These are phyloP conservation scores for Boletus edulis DNA, from an alignment of 768 basidiomycete species.

Conservation along the genomic window DNA sequence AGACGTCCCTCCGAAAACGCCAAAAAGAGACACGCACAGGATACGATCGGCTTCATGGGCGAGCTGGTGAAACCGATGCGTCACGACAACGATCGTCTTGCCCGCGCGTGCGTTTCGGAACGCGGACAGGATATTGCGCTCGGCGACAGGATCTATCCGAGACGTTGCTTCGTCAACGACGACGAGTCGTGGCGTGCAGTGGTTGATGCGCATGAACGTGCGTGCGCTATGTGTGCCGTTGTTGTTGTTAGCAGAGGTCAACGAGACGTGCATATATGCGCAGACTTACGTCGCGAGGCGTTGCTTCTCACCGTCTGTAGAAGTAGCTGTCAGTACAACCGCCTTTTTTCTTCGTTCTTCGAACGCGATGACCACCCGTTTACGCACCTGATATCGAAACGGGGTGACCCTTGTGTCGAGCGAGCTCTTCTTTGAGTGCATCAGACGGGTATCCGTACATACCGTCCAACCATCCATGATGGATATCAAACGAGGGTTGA, in stretches of 20 bases:
- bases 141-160: constrained; percentile 53
- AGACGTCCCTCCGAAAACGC: not conserved
- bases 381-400: constrained; percentile 23
- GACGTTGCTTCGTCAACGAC: constrained; percentile 61
- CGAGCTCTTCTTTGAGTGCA: constrained; percentile 20
- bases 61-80: constrained; percentile 53
- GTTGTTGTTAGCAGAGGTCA: not conserved
- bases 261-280: not conserved
- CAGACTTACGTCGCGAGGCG: constrained; percentile 45
- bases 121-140: constrained; percentile 44
- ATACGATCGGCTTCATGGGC: constrained; percentile 50
- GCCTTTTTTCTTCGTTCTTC: no score
- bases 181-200: constrained; percentile 41
- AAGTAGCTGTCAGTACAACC: not conserved
- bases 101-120: constrained; percentile 39
- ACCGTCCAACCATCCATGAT: constrained; percentile 21
- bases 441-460: constrained; percentile 18
- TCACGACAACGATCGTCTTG: constrained; percentile 55
- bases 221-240: constrained; percentile 36
- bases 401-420: constrained; percentile 19
- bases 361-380: no score
- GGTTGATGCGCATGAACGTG: constrained; percentile 39
- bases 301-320: constrained; percentile 45
- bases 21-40: constrained; percentile 38
- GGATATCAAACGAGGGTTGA: constrained; percentile 17